Evolutionary conservation across 1,139 yeast species (phyloP).

Genomic region (Pichia sp.): DNA sequence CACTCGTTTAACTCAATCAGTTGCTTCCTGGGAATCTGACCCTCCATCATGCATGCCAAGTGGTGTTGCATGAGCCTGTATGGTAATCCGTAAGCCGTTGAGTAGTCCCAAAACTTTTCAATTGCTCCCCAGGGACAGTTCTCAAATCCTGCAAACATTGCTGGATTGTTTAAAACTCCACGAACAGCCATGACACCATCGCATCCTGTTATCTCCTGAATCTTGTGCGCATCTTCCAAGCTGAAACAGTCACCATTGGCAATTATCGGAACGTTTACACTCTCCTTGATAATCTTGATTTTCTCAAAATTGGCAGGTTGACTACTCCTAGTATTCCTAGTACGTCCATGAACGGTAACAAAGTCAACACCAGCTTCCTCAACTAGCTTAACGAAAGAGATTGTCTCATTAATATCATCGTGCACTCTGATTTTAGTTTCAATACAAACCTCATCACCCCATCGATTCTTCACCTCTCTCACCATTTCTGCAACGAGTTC

Average conservation of each 20-base stretch:
- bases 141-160: constrained; percentile 65
- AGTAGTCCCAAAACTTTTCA: constrained; percentile 74
- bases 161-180: constrained; percentile 82
- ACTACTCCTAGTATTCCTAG: constrained; percentile 77
- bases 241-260: constrained; percentile 94
- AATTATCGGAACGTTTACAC: constrained; percentile 69
- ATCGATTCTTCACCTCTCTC: constrained; percentile 64
- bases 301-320: constrained; percentile 81
- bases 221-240: constrained; percentile 52
- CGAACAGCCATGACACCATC: constrained; percentile 97
- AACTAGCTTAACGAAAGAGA: constrained; percentile 61
- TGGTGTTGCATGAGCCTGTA: constrained; percentile 83
- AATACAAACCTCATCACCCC: constrained; percentile 61
- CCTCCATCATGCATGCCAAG: constrained; percentile 74
- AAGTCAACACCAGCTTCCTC: constrained; percentile 89
- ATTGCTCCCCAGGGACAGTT: constrained; percentile 87
- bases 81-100: constrained; percentile 76
- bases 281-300: constrained; percentile 55
- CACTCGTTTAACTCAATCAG: constrained; percentile 61
- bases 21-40: constrained; percentile 45
- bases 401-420: constrained; percentile 62
- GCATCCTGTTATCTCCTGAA: constrained; percentile 61
- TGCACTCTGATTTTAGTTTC: constrained; percentile 94
- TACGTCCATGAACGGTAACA: constrained; percentile 91
- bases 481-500: constrained; percentile 82